Base-by-base conservation (phyloP, 2,329 filamentous ascomycete genomes). In the Pseudogymnoascus sp. region DNA sequence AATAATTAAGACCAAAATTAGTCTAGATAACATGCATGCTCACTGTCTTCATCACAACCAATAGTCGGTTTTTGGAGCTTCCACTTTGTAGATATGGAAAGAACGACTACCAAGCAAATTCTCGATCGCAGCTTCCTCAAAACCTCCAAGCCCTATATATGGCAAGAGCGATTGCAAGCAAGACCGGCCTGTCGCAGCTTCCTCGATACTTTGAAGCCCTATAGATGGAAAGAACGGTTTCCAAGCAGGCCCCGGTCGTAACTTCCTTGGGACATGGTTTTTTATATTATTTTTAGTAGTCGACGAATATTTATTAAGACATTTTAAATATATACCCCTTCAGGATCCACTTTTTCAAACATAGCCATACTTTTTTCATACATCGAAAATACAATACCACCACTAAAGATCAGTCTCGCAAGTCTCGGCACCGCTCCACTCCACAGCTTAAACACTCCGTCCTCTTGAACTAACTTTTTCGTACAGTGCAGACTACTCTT, bases 341-440 rank as follows among this genome's bases (percentile, higher is more conserved):
- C 84, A 0, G 95, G 95, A 74, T 99, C 95, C 61, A 93, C 64
- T 71, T 75, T 81, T 70, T 91, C 85, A 79, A 99, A 86, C 63
- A 92, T 70, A 61, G 97, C 93, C 80, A 97, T 97, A 64, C 88
- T 90, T 83, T 97, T 97, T 79, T 97, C 93, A 75, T 97, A 95
- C 87, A 97, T 96, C 21, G 95, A 96, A 73, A 99, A 99, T 40
- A 99, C 95, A 72, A 99, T 96, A 18, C 95, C 95, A 63, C 95
- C 95, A 72, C 92, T 97, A 76, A 97, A 76, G 42, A 97, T 89
- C 69, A 99, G 75, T 63, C 95, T 82, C 23, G 86, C 93, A 71
- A 99, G 77, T 62, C 95, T 82, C 1, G 95, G 95, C 69, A 97
- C 73, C 21, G 95, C 93, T 25, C 95, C 95, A 69, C 90, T 93